Evolutionary conservation across 139 green algal genomes (phyloP), one percentile per base, ranked within the genome.

Genomic region (Trebouxia sp.): DNA sequence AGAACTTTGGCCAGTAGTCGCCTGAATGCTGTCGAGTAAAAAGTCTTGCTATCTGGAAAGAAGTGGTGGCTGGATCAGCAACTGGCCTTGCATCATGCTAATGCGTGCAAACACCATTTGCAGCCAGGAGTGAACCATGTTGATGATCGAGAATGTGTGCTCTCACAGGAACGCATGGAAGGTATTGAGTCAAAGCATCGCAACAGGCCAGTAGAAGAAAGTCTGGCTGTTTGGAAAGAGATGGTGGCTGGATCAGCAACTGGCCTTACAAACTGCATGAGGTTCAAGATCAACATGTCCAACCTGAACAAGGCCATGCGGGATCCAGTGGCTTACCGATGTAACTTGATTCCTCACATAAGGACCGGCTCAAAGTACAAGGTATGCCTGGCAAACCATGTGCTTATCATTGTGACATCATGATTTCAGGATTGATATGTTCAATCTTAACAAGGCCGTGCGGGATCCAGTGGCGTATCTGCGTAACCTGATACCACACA

Each of bases 271-370:
- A 95, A 93, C 84, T 96, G 91, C 83, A 86, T 99, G 85, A 89
- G 97, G 37, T 92, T 97, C 77, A 98, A 98, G 87, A 89, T 99
- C 69, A 92, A 99, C 87, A 98, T 99, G 96, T 83, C 62, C 35
- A 80, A 51, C 14, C 43, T 62, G 53, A 91, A 92, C 82, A 89
- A 94, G 55, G 89, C 91, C 22, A 83, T 99, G 88, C 87, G 97
- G 0, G 97, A 99, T 85, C 97, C 97, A 8, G 97, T 99, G 26
- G 91, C 88, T 11, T 98, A 93, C 88, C 89, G 97, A 56, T 98
- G 94, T 90, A 99, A 99, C 83, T 76, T 89, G 17, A 92, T 87
- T 5, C 95, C 90, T 51, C 97, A 99, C 86, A 96, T 94, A 90
- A 87, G 94, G 41, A 98, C 95, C 17, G 97, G 94, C 37, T 83